A percentile compares a stretch with the other conserved stretches of the same genome.
These are phyloP conservation scores for Globisporangium ultimum DNA, from an alignment of 352 stramenopile species.

Conservation along the genomic window DNA sequence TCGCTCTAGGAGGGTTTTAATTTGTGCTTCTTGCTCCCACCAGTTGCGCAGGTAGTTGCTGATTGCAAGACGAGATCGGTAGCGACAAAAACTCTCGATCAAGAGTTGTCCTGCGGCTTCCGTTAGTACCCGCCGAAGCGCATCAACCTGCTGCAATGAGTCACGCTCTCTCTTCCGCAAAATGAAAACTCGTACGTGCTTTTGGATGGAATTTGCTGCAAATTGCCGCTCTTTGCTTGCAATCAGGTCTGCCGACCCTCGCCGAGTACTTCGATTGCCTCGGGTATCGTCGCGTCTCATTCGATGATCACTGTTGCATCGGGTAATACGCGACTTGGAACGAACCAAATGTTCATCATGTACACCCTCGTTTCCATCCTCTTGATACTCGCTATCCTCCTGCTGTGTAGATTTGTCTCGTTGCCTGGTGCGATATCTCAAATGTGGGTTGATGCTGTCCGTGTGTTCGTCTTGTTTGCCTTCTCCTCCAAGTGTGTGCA, in stretches of 20 bases:
- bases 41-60: constrained; percentile 13
- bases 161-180: constrained; percentile 17
- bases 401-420: no score
- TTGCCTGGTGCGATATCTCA: no score
- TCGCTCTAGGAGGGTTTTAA: constrained; percentile 11
- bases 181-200: constrained; percentile 23
- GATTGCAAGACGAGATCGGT: constrained; percentile 15
- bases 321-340: no score
- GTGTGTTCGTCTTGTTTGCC: no score
- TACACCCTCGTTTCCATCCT: no score
- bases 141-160: constrained; percentile 5
- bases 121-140: constrained; percentile 10
- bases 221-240: constrained; percentile 9
- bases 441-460: no score
- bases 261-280: neutral
- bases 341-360: no score
- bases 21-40: constrained; percentile 8
- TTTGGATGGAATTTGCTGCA: constrained; percentile 21
- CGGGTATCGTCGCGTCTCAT: neutral
- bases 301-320: neutral
- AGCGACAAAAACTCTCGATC: constrained; percentile 4
- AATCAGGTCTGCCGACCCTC: neutral
- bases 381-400: no score
- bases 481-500: no score
- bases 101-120: neutral